These are phyloP conservation scores for Isoetes engelmannii DNA, from an alignment of 83 land plant genomes.

Conservation along the genomic window DNA sequence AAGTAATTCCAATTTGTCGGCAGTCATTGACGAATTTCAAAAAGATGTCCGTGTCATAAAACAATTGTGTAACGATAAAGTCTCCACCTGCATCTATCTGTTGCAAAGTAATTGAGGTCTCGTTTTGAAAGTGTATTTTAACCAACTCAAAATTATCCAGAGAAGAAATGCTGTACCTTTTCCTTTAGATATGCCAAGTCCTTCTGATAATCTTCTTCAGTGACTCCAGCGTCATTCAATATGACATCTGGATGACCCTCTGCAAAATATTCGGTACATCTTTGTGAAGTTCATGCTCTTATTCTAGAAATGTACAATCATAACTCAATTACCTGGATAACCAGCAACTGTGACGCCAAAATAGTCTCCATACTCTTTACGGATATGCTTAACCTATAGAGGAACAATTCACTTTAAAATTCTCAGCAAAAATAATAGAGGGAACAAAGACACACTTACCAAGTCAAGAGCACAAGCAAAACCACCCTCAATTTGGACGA, in stretches of 20 bases:
- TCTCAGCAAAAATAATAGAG: background rate
- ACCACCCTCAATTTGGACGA: slow-evolving; percentile 74
- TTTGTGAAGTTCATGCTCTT: too few species aligned
- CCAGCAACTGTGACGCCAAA: slow-evolving; percentile 97
- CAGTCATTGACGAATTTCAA: slow-evolving; percentile 93
- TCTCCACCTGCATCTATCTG: slow-evolving; percentile 95
- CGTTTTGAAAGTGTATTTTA: background rate
- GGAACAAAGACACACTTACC: slow-evolving; percentile 27
- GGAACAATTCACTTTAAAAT: background rate
- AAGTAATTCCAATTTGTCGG: slow-evolving; percentile 83
- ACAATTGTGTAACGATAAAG: slow-evolving; percentile 80
- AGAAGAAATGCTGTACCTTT: slow-evolving; percentile 42
- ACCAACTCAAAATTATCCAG: background rate
- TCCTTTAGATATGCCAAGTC: slow-evolving; percentile 79
- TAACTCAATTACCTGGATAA: slow-evolving; percentile 66
- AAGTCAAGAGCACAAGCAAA: slow-evolving; percentile 88
- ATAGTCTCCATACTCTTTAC: slow-evolving; percentile 69
- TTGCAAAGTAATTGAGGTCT: background rate
- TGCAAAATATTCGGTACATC: slow-evolving; percentile 22
- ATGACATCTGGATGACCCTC: slow-evolving; percentile 94
- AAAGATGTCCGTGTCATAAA: slow-evolving; percentile 85
- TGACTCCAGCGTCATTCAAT: slow-evolving; percentile 42
- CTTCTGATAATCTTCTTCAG: slow-evolving; percentile 58
- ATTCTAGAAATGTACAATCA: background rate
- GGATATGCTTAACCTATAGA: slow-evolving; percentile 73